Conservation (phyloP, 805 yeast species). For the Wickerhamomyces canadensis region DNA sequence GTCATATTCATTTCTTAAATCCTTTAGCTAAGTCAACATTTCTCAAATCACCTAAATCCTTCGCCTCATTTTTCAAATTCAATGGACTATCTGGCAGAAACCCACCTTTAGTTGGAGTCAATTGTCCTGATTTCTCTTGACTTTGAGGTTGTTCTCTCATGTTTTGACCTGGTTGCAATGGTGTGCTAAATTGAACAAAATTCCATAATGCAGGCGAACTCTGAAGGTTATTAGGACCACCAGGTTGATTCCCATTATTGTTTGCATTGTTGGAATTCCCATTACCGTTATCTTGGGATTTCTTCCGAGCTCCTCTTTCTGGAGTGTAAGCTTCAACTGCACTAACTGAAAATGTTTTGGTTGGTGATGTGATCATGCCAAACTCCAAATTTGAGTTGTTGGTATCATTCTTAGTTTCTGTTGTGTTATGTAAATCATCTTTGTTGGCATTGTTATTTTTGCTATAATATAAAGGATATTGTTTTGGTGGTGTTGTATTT, state of each 20-base stretch:
- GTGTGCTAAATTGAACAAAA: slow-evolving; percentile 70
- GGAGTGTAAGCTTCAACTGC: slow-evolving; percentile 65
- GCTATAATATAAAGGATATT: slow-evolving; percentile 5
- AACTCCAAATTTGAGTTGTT: slow-evolving; percentile 16
- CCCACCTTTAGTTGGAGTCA: slow-evolving; percentile 15
- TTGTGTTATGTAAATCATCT: slow-evolving; percentile 9
- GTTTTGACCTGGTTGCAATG: slow-evolving; percentile 21
- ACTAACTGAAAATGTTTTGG: slow-evolving; percentile 39
- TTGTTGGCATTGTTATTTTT: slow-evolving; percentile 8
- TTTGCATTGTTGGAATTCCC: neutral
- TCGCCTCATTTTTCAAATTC: slow-evolving; percentile 10
- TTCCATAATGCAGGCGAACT: slow-evolving; percentile 91
- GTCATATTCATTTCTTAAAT: slow-evolving; percentile 26
- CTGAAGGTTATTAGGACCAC: slow-evolving; percentile 19
- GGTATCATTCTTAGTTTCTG: slow-evolving; percentile 9
- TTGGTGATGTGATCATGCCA: slow-evolving; percentile 27
- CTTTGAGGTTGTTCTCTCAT: slow-evolving; percentile 4
- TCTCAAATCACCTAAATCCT: slow-evolving; percentile 34
- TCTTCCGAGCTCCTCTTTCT: slow-evolving; percentile 40
- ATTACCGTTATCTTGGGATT: slow-evolving; percentile 3
- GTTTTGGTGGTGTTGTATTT: slow-evolving; percentile 10
- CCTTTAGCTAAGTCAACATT: slow-evolving; percentile 45
- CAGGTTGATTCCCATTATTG: slow-evolving; percentile 9
- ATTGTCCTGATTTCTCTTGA: slow-evolving; percentile 8
- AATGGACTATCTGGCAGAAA: slow-evolving; percentile 20